These are phyloP conservation scores for Populus davidiana DNA, from an alignment of 345 rosid species.

Conservation along the genomic window DNA sequence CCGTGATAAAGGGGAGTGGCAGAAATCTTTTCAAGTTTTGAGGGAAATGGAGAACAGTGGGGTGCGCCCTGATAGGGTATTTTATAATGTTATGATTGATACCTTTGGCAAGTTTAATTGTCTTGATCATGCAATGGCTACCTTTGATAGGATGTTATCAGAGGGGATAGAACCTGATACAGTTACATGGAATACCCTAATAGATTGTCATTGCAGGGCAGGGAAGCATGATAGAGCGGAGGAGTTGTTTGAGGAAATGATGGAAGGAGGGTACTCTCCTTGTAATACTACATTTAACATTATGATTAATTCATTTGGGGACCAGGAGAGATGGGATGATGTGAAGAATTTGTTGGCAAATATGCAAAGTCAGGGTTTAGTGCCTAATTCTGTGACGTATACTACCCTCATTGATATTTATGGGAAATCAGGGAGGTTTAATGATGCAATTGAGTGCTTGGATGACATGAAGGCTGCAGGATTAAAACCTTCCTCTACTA, in stretches of 20 bases:
- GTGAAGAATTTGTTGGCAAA: conserved; percentile 60
- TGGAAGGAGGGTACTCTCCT: conserved; percentile 64
- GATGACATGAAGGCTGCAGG: conserved; percentile 83
- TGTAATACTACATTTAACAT: conserved; percentile 82
- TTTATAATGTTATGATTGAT: conserved; percentile 92
- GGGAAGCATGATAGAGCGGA: conserved; percentile 69
- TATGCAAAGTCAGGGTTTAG: conserved; percentile 65
- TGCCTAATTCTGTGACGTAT: conserved; percentile 73
- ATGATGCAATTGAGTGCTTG: conserved; percentile 81
- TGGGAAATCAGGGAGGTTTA: conserved; percentile 84
- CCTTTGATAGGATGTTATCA: conserved; percentile 72
- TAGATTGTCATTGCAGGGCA: conserved; percentile 82
- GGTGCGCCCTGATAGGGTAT: conserved; percentile 74
- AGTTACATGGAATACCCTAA: conserved; percentile 91
- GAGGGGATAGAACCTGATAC: conserved; percentile 80
- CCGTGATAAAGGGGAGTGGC: conserved; percentile 94
- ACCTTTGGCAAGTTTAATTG: conserved; percentile 90
- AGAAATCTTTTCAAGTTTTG: conserved; percentile 83
- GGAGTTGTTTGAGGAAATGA: conserved; percentile 80
- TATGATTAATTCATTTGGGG: conserved; percentile 79
- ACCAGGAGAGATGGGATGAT: conserved; percentile 79
- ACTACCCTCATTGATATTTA: conserved; percentile 84
- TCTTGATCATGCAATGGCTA: conserved; percentile 82
- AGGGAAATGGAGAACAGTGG: conserved; percentile 85
- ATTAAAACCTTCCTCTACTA: conserved; percentile 70